These are phyloP conservation scores for Talaromyces sp. DNA, from an alignment of 2,329 filamentous ascomycete species.

Conservation along the genomic window DNA sequence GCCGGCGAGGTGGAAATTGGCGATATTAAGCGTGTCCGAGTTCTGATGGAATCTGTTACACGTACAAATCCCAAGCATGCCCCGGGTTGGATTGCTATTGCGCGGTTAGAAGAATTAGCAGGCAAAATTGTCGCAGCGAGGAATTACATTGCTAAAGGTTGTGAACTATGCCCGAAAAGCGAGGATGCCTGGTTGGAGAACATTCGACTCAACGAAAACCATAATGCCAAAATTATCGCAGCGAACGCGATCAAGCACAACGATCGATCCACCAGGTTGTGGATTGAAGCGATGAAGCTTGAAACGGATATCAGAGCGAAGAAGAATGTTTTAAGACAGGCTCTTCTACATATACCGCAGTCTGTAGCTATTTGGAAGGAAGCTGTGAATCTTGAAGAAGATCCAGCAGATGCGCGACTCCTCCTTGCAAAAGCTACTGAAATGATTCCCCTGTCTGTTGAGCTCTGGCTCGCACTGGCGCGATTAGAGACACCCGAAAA, in stretches of 20 bases:
- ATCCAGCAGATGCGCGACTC: conserved; percentile 78
- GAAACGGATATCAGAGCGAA: conserved; percentile 78
- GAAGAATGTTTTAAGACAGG: conserved; percentile 87
- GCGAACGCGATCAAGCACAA: conserved; percentile 91
- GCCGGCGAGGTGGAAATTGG: conserved; percentile 81
- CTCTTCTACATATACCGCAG: conserved; percentile 85
- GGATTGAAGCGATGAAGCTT: conserved; percentile 92
- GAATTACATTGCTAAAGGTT: conserved; percentile 81
- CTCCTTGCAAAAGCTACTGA: conserved; percentile 92
- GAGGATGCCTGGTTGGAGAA: conserved; percentile 96
- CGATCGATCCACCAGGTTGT: conserved; percentile 77
- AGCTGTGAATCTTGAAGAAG: conserved; percentile 89
- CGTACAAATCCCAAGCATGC: conserved; percentile 95
- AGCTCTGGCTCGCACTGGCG: conserved; percentile 90
- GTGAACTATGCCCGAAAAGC: conserved; percentile 84
- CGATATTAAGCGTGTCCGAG: conserved; percentile 88
- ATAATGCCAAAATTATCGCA: conserved; percentile 93
- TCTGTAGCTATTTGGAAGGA: conserved; percentile 98
- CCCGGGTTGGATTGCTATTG: conserved; percentile 92
- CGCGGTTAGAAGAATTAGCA: conserved; percentile 84
- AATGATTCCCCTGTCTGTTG: conserved; percentile 86
- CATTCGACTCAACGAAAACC: conserved; percentile 83
- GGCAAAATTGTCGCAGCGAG: conserved; percentile 86
- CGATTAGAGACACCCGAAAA: conserved; percentile 84
- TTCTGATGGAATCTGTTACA: conserved; percentile 91